Base-by-base conservation (phyloP, 2,329 filamentous ascomycete species). In the Cercospora sesami region DNA sequence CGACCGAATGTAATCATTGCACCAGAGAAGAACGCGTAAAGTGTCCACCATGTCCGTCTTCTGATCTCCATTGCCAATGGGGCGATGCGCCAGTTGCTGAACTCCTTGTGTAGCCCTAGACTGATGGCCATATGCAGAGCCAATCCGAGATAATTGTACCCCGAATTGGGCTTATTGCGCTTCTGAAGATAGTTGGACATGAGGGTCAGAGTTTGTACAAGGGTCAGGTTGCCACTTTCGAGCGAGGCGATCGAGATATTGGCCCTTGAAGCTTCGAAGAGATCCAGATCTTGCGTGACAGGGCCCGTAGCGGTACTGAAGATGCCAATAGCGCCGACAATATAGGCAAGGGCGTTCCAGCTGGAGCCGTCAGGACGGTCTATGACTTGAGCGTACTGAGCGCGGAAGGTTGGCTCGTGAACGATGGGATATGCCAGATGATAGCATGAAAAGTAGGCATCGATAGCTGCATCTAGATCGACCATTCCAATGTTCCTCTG, bases 181-280 rank as follows among this genome's bases (percentile, higher is more conserved):
- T 85, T 85, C 70, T 85, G 83, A 0, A 82, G 77, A 68, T 83
- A 84, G 64, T 84, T 84, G 65, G 82, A 81, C 70, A 84, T 77
- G 59, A 85, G 77, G 14, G 80, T 73, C 36, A 85, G 76, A 1
- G 80, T 80, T 71, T 85, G 83, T 1, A 85, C 82, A 8, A 84
- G 76, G 7, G 81, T 83, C 18, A 85, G 71, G 60, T 83, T 84
- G 21, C 83, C 83, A 26, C 80, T 81, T 66, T 85, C 83, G 36
- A 85, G 78, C n/a, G 80, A 78, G 51, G 82, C 78, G 63, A 83
- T 80, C 48, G 82, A 82, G 60, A 84, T 68, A 65, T 80, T 81
- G 5, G 79, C 77, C 72, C 82, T 81, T 8, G 83, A 83, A 68
- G 83, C 82, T 65, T 83, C 68, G 2, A 81, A 81, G 30, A 83